Evolutionary conservation across 108 stramenopile species (phyloP), one percentile per base, ranked within the genome.

Genomic region (Discostella pseudostelligera): DNA sequence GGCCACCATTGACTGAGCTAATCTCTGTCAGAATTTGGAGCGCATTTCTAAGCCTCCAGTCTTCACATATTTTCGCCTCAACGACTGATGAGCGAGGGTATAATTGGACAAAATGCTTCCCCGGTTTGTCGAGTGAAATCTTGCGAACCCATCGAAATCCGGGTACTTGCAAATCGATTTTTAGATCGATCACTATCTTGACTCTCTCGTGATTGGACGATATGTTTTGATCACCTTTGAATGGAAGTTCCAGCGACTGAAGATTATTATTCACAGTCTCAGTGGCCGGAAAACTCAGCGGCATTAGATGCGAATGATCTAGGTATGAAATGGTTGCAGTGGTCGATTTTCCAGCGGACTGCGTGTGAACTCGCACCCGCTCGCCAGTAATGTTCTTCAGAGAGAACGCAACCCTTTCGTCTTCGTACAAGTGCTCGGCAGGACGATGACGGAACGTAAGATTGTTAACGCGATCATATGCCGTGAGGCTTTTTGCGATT

Each of bases 371-470:
- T 16, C 97, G 75, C 16, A 96, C 62, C 60, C 81, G 80, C 53
- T 98, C 93, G 13, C 97, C 97, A 29, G 93, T 92, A 19, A 86
- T 59, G 64, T 98, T 98, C 13, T 77, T 68, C 11, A 97, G 51
- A 8, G 95, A 93, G 78, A 95, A 98, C 8, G 96, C 94, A 39
- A 95, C 85, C 16, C 95, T 80, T 45, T 90, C 89, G 16, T 81
- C 69, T 16, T 58, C 61, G 16, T 73, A 59, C 32, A 95, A 55
- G 7, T 75, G 61, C 25, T 84, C 83, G 10, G 81, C 79, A 29
- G 65, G 53, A 37, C 87, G 70, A 63, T 96, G 96, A 11, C 72
- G 47, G n/a, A 95, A 62, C 9, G 44, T 61, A 32, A 85, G 16
- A 17, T 40, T 16, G 11, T 59, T 42, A 8, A 81, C 82, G 6